Conservation (phyloP, 495 filamentous ascomycete species). For the Melanomma pulvis-pyrius region DNA sequence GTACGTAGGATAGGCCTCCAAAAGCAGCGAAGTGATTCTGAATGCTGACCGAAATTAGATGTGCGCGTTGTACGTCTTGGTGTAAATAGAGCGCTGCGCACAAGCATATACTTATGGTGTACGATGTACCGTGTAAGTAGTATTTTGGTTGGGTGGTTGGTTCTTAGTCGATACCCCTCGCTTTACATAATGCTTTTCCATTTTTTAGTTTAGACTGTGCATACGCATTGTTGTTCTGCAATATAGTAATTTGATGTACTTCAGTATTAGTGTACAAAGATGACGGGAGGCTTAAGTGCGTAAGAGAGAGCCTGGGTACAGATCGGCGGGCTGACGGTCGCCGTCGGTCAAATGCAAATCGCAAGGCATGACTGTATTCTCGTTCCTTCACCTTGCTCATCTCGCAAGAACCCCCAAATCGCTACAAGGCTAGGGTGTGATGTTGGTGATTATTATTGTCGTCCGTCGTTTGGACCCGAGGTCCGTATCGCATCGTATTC, state of each 20-base stretch:
- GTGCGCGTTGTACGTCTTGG: slow-evolving; percentile 37
- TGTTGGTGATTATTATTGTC: background rate
- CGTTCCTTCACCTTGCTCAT: background rate
- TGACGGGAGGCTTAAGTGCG: no score
- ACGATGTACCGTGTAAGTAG: background rate
- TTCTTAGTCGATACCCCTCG: background rate
- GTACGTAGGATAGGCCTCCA: slow-evolving; percentile 52
- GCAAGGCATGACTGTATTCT: background rate
- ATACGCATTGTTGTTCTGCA: no score
- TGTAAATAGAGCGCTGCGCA: no score
- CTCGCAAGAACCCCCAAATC: background rate
- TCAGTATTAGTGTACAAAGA: no score
- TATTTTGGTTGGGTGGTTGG: background rate
- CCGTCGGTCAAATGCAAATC: no score
- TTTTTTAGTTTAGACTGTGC: no score
- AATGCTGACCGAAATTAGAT: slow-evolving; percentile 29
- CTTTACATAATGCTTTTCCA: background rate
- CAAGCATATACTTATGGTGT: no score
- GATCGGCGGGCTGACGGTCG: no score
- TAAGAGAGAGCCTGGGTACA: no score
- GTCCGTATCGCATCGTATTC: background rate
- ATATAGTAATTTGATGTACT: no score
- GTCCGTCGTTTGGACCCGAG: background rate
- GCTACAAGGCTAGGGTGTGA: no score
- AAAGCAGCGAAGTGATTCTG: background rate